Evolutionary conservation across 306 rosid genomes (phyloP).

Genomic region (Castanopsis chinensis): DNA sequence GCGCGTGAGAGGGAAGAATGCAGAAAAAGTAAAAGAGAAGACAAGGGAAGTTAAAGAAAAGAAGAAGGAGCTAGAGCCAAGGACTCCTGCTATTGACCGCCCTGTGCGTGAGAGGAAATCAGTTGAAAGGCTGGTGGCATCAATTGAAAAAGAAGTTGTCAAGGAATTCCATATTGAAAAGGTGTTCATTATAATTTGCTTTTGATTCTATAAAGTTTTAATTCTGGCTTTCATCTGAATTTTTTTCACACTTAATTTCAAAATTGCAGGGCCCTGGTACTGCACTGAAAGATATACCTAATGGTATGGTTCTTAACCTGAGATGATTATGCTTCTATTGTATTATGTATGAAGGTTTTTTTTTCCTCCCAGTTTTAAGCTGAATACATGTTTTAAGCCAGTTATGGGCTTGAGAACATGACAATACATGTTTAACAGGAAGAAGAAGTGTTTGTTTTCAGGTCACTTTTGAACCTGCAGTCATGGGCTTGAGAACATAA

Average conservation of each 20-base stretch:
- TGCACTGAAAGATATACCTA: conserved; percentile 90
- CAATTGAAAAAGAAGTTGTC: conserved; percentile 60
- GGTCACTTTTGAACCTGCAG: not conserved
- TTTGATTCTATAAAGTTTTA: not conserved
- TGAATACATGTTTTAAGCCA: not conserved
- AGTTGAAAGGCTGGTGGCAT: conserved; percentile 94
- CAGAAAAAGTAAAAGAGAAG: conserved; percentile 44
- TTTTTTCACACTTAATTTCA: conserved; percentile 26
- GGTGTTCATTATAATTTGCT: conserved; percentile 42
- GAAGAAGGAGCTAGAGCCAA: conserved; percentile 50
- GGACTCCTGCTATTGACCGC: conserved; percentile 79
- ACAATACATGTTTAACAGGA: not conserved
- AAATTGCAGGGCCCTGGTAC: conserved; percentile 86
- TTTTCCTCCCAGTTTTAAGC: not conserved
- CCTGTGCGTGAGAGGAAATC: conserved; percentile 94
- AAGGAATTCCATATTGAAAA: conserved; percentile 85
- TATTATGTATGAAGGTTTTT: conserved; percentile 6
- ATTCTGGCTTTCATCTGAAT: conserved; percentile 10
- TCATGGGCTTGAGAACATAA: not conserved
- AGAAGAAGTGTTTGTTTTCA: not conserved
- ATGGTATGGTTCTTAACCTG: conserved; percentile 54
- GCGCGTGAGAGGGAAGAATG: conserved; percentile 43
- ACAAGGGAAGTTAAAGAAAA: conserved; percentile 29
- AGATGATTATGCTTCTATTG: not conserved
- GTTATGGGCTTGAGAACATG: no score